Evolutionary conservation across 1,284 basidiomycete genomes (phyloP).

Genomic region (Athelia sp.): DNA sequence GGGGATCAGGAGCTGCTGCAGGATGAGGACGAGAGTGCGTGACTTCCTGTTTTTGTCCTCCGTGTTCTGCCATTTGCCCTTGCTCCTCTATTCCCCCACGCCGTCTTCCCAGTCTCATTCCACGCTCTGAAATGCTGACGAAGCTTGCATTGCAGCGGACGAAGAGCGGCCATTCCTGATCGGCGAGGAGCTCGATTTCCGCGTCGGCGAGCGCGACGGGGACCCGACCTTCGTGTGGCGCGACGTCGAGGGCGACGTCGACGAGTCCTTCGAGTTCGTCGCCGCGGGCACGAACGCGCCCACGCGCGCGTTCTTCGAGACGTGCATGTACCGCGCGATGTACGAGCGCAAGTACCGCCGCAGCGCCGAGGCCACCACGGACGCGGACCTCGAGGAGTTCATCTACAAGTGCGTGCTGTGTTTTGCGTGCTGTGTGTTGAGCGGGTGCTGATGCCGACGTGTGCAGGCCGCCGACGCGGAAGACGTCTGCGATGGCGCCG

Average conservation of each 20-base stretch:
- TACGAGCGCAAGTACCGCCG: constrained; percentile 85
- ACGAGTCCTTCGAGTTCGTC: constrained; percentile 82
- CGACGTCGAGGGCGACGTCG: constrained; percentile 79
- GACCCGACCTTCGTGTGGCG: constrained; percentile 85
- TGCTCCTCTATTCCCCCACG: constrained; percentile 2
- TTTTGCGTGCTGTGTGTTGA: no score
- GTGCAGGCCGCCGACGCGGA: constrained; percentile 19
- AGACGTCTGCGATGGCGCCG: background rate
- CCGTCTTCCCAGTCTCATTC: constrained; percentile 8
- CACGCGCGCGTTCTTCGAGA: constrained; percentile 85
- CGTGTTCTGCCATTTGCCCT: background rate
- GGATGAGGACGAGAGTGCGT: constrained; percentile 92
- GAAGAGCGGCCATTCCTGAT: constrained; percentile 92
- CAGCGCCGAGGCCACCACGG: constrained; percentile 65
- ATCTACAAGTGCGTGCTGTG: constrained; percentile 61
- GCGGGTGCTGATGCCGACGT: background rate
- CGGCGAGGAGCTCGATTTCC: constrained; percentile 83
- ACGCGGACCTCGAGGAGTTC: constrained; percentile 71
- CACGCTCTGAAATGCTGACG: no score
- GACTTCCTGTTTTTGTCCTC: constrained; percentile 4
- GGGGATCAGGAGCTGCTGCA: constrained; percentile 92
- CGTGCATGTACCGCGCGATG: constrained; percentile 92
- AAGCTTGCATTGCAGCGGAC: no score
- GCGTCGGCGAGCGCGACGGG: constrained; percentile 72
- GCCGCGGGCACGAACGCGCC: constrained; percentile 77